Base-by-base conservation (phyloP, 257 asterid genomes). In the Orobanche coerulescens region DNA sequence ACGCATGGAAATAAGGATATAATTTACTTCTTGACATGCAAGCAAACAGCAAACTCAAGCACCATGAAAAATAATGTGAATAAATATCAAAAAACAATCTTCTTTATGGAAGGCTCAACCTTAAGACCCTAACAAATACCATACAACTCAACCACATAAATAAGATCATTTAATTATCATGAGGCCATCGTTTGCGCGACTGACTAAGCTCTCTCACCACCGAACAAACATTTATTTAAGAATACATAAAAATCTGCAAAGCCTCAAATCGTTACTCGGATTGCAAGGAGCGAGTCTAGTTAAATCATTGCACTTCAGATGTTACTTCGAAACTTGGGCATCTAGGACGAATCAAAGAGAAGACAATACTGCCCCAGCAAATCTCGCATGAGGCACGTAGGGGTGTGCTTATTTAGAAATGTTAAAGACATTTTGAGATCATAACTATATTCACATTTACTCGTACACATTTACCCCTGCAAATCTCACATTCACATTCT, bases 191-290 rank as follows among this genome's bases (percentile, higher is more conserved):
- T 30, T 30, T 1, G 36, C 18, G 50, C 1, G 23, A 14, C 23
- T 2, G 23, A 4, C 6, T 4, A 6, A 58, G 46, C 28, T 12
- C 58, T 19, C 36, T 14, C 20, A 15, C 18, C 23, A 13, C n/a
- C 42, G 23, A 42, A 58, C 40, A 18, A 62, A 62, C 36, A 46
- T n/a, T 58, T n/a, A 51, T 4, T 34, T 53, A 61, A 25, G 15
- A 0, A 37, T 22, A 58, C 75, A 75, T 36, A 30, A 59, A 62
- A 58, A 26, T 33, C 31, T n/a, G 65, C 65, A 44, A 58, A 18
- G 50, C 55, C 67, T 60, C 31, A 9, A 30, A 31, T 14, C 2
- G 47, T 14, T 43, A 16, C 11, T 36, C 14, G 15, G 4, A 58
- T 57, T 16, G 40, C 18, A 24, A 65, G 65, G 42, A 40, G 42